Conservation (phyloP, 345 rosid genomes). For the Eucalyptus sideroxylon region DNA sequence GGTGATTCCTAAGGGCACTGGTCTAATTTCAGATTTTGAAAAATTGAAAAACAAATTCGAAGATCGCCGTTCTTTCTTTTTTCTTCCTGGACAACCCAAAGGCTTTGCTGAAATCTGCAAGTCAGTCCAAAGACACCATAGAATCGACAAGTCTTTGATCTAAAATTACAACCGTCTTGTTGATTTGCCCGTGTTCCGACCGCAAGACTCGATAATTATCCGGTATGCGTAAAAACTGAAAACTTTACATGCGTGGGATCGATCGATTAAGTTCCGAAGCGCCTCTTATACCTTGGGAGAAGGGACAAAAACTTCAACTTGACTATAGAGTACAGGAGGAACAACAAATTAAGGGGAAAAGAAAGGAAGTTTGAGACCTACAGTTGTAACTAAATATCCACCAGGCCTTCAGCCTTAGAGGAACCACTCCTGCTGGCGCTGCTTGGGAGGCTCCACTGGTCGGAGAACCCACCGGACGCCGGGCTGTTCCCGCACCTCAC, state of each 20-base stretch:
- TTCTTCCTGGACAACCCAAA: background rate
- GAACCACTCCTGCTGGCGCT: slow-evolving; percentile 18
- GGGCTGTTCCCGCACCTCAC: slow-evolving; percentile 49
- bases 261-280: background rate
- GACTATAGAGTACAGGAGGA: background rate
- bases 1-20: no score
- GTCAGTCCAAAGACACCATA: background rate
- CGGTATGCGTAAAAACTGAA: background rate
- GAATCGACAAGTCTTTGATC: background rate
- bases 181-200: background rate
- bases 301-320: background rate
- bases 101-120: background rate
- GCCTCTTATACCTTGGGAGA: background rate
- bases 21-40: no score
- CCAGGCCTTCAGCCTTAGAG: slow-evolving; percentile 8
- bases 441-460: slow-evolving; percentile 42
- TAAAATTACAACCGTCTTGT: background rate
- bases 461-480: slow-evolving; percentile 19
- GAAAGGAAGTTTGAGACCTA: background rate
- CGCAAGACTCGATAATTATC: background rate
- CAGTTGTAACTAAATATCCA: background rate
- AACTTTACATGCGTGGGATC: background rate
- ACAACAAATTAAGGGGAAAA: background rate
- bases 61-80: background rate
- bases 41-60: background rate